These are phyloP conservation scores for Trypanosoma vivax DNA, from an alignment of 208 protist genomes.

Conservation along the genomic window DNA sequence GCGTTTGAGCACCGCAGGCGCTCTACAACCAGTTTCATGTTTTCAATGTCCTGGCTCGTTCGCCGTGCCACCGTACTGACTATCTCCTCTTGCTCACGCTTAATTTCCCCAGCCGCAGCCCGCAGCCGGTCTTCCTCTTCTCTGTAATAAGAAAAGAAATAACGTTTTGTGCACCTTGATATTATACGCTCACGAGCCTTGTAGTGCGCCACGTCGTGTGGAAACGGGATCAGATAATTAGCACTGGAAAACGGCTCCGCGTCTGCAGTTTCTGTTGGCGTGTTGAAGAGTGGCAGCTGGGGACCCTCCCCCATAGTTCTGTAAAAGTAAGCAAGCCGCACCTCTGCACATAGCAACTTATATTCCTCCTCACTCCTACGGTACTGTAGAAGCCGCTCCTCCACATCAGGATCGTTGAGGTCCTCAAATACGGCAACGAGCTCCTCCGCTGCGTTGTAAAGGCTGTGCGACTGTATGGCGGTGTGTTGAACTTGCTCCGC, in stretches of 20 bases:
- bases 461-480: slow-evolving; percentile 53
- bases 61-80: slow-evolving; percentile 18
- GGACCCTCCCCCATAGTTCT: slow-evolving; percentile 2
- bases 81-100: slow-evolving; percentile 22
- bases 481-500: slow-evolving; percentile 80
- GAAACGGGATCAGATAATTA: too few species aligned
- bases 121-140: slow-evolving; percentile 33
- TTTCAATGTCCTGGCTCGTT: slow-evolving; percentile 23
- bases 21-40: slow-evolving; percentile 28
- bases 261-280: neutral
- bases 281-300: neutral
- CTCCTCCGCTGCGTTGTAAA: slow-evolving; percentile 31
- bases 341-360: slow-evolving; percentile 62
- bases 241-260: neutral
- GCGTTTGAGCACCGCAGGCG: slow-evolving; percentile 30
- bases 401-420: slow-evolving; percentile 61
- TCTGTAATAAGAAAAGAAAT: slow-evolving; percentile 22
- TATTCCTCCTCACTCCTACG: slow-evolving; percentile 36
- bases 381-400: slow-evolving; percentile 40
- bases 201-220: too few species aligned
- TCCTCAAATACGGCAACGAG: slow-evolving; percentile 71
- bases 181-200: slow-evolving; percentile 26
- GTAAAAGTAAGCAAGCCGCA: slow-evolving; percentile 53
- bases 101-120: slow-evolving; percentile 24
- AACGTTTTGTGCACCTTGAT: slow-evolving; percentile 21